Percentiles rank a stretch among this genome's conserved stretches.
phyloP scores from a whole-genome alignment of 768 basidiomycete genomes.

The Amanita rubescens region DNA sequence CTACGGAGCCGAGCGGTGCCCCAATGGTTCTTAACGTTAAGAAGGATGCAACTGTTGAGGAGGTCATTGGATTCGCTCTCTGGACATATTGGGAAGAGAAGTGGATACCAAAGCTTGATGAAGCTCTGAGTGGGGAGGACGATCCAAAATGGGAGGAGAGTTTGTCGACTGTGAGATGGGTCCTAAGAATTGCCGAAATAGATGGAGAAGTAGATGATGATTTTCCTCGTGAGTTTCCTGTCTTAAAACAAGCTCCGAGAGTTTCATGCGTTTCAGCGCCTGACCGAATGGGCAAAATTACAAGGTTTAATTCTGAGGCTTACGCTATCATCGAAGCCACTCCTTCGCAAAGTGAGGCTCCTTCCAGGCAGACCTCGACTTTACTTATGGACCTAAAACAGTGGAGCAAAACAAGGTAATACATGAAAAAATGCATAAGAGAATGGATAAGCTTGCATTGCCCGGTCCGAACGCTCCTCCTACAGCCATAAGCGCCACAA shows the following conservation, averaged over 20 bases:
- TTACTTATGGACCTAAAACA: constrained; percentile 23
- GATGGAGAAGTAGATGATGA: constrained; percentile 99
- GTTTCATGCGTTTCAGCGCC: constrained; percentile 52
- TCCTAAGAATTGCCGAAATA: constrained; percentile 87
- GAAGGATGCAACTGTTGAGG: constrained; percentile 88
- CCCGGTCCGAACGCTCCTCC: constrained; percentile 30
- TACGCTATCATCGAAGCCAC: constrained; percentile 84
- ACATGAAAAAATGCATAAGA: constrained; percentile 71
- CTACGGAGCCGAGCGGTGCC: constrained; percentile 49
- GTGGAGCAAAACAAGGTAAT: constrained; percentile 73
- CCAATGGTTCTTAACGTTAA: constrained; percentile 70
- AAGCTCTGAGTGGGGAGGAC: constrained; percentile 49
- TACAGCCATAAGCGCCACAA: constrained; percentile 37
- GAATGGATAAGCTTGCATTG: constrained; percentile 41
- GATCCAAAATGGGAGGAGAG: constrained; percentile 52
- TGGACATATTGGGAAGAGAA: constrained; percentile 93
- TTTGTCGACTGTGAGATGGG: constrained; percentile 83
- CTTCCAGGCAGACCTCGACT: not conserved
- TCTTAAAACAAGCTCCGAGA: not conserved
- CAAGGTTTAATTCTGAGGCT: constrained; percentile 84
- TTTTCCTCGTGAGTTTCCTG: constrained; percentile 73
- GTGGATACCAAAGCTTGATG: constrained; percentile 71
- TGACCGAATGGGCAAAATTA: constrained; percentile 77
- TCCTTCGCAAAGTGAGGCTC: constrained; percentile 51
- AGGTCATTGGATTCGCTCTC: constrained; percentile 88